Conservation (phyloP, 148 eudicot species). For the Arctostaphylos glauca region DNA sequence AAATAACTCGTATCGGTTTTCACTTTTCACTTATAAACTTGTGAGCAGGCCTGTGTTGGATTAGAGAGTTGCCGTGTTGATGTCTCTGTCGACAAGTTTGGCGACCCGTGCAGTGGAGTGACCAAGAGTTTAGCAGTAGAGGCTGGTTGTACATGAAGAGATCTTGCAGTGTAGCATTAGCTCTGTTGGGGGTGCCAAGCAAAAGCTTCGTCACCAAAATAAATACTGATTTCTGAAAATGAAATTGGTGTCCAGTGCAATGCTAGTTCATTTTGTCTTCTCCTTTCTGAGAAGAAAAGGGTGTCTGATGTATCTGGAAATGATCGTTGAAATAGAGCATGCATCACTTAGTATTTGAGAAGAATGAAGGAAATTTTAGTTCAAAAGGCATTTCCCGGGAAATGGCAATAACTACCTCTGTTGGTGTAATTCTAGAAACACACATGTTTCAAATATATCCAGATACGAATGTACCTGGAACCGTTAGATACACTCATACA, state of each 20-base stretch:
- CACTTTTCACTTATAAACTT: not conserved
- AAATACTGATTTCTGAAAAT: not conserved
- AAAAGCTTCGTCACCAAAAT: too few species aligned
- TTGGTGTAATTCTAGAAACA: too few species aligned
- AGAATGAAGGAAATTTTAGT: not conserved
- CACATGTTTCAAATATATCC: too few species aligned
- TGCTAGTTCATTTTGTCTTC: not conserved
- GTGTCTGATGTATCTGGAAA: not conserved
- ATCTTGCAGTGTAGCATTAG: not conserved
- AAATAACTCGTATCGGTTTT: not conserved
- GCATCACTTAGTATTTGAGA: not conserved
- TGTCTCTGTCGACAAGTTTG: conserved; percentile 51
- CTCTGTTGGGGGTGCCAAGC: too few species aligned
- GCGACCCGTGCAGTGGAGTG: conserved; percentile 65
- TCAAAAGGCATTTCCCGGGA: too few species aligned
- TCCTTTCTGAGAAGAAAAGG: not conserved
- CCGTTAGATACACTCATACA: too few species aligned
- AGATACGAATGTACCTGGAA: too few species aligned
- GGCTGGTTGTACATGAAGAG: conserved; percentile 49
- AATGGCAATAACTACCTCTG: too few species aligned
- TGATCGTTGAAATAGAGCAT: not conserved
- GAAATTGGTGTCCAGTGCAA: not conserved
- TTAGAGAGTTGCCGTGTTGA: conserved; percentile 53
- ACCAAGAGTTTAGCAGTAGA: conserved; percentile 76
- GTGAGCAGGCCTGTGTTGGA: conserved; percentile 68